Evolutionary conservation across 306 rosid genomes (phyloP).

Genomic region (Arachis stenosperma): DNA sequence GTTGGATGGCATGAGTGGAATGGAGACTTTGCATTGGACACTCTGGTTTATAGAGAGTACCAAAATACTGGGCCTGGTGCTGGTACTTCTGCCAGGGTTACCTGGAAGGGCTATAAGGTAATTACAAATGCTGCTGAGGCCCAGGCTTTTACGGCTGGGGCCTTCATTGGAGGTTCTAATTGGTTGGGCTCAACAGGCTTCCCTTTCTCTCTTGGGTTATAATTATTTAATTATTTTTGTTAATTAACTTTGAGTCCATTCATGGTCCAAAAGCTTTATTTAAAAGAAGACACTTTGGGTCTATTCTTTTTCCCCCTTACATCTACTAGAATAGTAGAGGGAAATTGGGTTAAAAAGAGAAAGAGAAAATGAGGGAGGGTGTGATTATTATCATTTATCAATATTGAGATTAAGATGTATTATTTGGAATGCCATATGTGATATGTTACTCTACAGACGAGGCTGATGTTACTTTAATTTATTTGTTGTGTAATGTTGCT

Average conservation of each 20-base stretch:
- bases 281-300: no score
- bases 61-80: constrained; percentile 78
- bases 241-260: neutral
- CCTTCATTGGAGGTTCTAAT: constrained; percentile 62
- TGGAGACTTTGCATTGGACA: constrained; percentile 75
- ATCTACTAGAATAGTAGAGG: neutral
- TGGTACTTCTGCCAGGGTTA: constrained; percentile 62
- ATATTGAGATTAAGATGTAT: constrained; percentile 1
- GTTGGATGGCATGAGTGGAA: constrained; percentile 81
- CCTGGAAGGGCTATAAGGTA: constrained; percentile 73
- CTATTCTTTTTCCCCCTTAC: neutral
- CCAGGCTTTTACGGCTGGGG: constrained; percentile 55
- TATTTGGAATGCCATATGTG: constrained; percentile 16
- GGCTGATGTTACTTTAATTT: no score
- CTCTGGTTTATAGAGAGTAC: constrained; percentile 72
- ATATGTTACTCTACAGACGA: neutral
- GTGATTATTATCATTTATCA: neutral
- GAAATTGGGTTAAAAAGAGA: neutral
- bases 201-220: constrained; percentile 77
- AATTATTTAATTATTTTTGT: neutral
- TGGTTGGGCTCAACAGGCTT: constrained; percentile 77
- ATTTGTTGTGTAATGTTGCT: neutral
- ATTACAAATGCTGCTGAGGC: constrained; percentile 71
- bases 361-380: neutral
- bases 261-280: no score